Evolutionary conservation across 441 rosid genomes (phyloP).

Genomic region (Pelargonium exstipulatum): DNA sequence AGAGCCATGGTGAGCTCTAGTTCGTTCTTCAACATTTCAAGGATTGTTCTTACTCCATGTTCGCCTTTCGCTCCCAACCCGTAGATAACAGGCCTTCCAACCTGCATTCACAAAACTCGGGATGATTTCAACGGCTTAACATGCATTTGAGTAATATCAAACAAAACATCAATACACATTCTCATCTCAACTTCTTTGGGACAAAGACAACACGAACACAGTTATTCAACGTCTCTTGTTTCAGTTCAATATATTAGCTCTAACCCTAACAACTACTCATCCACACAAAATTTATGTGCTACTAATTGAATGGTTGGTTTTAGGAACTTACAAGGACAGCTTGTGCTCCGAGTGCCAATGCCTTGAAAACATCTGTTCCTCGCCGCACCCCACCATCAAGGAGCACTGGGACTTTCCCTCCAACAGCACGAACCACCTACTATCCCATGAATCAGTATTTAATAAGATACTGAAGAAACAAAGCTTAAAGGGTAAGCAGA

Average conservation of each 20-base stretch:
- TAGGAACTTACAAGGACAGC: slow-evolving; percentile 74
- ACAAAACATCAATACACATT: neutral
- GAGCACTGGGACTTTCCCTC: slow-evolving; percentile 75
- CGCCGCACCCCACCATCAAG: slow-evolving; percentile 82
- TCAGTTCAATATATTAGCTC: no score
- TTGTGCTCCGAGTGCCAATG: slow-evolving; percentile 90
- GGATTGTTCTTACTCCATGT: slow-evolving; percentile 69
- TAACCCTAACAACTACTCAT: neutral
- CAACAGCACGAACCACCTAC: slow-evolving; percentile 82
- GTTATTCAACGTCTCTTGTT: no score
- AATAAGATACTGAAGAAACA: no score
- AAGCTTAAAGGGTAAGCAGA: no score
- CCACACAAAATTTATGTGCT: neutral
- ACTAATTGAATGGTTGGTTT: neutral
- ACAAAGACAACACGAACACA: no score
- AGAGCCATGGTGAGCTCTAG: slow-evolving; percentile 90
- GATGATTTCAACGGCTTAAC: neutral
- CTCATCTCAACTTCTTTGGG: neutral
- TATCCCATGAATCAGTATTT: no score
- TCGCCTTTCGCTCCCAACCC: slow-evolving; percentile 84
- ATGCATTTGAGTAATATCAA: neutral
- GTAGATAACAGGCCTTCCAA: slow-evolving; percentile 87
- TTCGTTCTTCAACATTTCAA: slow-evolving; percentile 76
- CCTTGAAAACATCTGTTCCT: slow-evolving; percentile 89
- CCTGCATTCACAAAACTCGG: slow-evolving; percentile 29